Base-by-base conservation (phyloP, 495 filamentous ascomycete genomes). In the Talaromyces borbonicus region DNA sequence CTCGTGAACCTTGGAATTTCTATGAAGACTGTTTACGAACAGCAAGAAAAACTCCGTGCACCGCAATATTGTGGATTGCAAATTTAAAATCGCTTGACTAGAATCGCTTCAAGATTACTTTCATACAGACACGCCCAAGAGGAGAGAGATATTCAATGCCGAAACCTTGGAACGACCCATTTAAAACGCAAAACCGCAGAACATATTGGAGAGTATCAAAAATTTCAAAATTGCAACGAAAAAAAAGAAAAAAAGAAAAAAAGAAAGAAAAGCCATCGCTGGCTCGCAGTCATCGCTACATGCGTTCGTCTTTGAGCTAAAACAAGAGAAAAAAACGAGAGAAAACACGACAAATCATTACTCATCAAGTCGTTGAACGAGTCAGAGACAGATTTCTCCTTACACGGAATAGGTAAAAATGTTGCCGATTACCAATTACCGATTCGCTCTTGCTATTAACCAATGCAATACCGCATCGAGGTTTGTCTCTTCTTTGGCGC, bases 401-500 rank as follows among this genome's bases (percentile, higher is more conserved):
- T 23, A 35, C 31, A 30, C 12, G 27, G 12, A 7, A 30, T 30
- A 6, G 27, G 6, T 27, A 46, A 19, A 47, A 14, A 42, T 19
- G 15, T 19, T 18, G 15, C n/a, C 1, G 5, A 35, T 14, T 7
- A 42, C n/a, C 20, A 7, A 38, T 29, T 41, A 37, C 31, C 41
- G 80, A 63, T 78, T 85, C 48, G 90, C 79, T 47, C 84, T 81
- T 41, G 87, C 90, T 65, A 98, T 89, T 61, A 98, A 68, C 90
- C 93, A 98, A 58, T 95, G 86, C 57, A 98, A 65, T 29, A 98
- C 92, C 4, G 90, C 92, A 62, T 98, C 92, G 52, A 98, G 77
- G 65, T 98, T 98, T 25, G 90, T 96, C 67, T 98, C 92, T 60
- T 98, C 90, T 60, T 95, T 95, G 29, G 90, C 92, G 56, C 88